phyloP scores from a whole-genome alignment of 2,329 filamentous ascomycete genomes.

The Fusarium gaditjirri region DNA sequence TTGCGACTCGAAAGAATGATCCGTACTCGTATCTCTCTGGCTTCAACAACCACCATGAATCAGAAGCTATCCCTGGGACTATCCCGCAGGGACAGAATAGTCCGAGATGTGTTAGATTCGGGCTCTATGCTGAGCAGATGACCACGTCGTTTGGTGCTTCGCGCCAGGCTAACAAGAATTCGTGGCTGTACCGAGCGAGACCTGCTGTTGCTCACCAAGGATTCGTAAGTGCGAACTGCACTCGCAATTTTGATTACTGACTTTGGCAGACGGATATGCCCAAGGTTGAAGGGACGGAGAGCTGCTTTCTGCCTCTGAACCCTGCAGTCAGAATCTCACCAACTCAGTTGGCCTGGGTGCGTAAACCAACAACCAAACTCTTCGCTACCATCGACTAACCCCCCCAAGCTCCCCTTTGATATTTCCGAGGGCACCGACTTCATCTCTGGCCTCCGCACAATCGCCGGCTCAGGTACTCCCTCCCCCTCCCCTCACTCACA shows the following conservation, averaged over 20 bases:
- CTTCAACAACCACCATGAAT: constrained; percentile 60
- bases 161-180: constrained; percentile 46
- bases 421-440: constrained; percentile 51
- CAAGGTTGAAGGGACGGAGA: constrained; percentile 39
- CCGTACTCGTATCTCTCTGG: constrained; percentile 65
- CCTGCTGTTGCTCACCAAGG: constrained; percentile 49
- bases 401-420: constrained; percentile 45
- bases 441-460: constrained; percentile 56
- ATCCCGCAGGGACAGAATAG: constrained; percentile 59
- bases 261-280: constrained; percentile 37
- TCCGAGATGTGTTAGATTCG: constrained; percentile 53
- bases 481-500: rapidly evolving
- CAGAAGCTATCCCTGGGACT: constrained; percentile 58
- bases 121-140: constrained; percentile 56
- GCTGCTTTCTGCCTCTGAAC: constrained; percentile 41
- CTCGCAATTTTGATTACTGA: rapidly evolving
- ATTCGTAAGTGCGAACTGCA: constrained; percentile 15
- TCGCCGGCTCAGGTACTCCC: constrained; percentile 55
- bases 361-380: rapidly evolving
- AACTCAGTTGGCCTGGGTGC: constrained; percentile 42
- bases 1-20: constrained; percentile 54
- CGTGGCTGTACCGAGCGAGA: constrained; percentile 45
- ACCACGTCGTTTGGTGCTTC: constrained; percentile 52
- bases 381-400: background rate
- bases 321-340: constrained; percentile 38